Percentiles rank a stretch among this genome's conserved stretches.
Evolutionary conservation across 192 early-diverging fungal genomes (phyloP).

Genomic region (Ambispora gerdemannii): DNA sequence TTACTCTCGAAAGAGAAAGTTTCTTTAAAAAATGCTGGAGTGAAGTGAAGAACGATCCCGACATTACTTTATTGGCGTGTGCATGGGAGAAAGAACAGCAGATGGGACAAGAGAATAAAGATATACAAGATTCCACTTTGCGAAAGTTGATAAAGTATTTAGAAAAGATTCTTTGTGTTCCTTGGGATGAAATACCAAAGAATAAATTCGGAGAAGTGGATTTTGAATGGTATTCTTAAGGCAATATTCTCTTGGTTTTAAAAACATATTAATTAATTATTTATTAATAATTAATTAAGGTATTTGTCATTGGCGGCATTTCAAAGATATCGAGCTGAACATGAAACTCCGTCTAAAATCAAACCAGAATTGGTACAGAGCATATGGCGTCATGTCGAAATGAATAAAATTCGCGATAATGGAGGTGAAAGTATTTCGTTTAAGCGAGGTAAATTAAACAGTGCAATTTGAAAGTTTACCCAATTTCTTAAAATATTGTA

Average conservation of each 20-base stretch:
- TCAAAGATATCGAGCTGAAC: neutral
- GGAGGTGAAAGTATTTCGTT: too few species aligned
- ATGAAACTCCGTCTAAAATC: neutral
- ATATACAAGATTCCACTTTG: too few species aligned
- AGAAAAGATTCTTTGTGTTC: neutral
- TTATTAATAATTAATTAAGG: neutral
- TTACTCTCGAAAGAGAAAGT: neutral
- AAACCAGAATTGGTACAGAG: neutral
- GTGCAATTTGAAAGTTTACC: too few species aligned
- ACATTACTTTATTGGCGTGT: neutral
- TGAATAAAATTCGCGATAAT: neutral
- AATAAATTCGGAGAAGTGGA: neutral
- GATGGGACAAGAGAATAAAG: neutral
- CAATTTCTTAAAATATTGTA: neutral
- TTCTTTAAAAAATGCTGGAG: neutral
- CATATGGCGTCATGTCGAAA: neutral
- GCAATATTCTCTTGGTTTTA: too few species aligned
- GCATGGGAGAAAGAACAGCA: neutral
- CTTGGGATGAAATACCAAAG: neutral
- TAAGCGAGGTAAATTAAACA: too few species aligned
- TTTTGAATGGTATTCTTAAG: neutral
- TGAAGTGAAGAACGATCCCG: neutral
- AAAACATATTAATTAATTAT: too few species aligned
- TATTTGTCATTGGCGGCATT: neutral
- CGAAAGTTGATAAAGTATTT: neutral